Percentiles rank a stretch among this genome's conserved stretches.
Evolutionary conservation across 1,139 yeast genomes (phyloP).

Genomic region (Blastobotrys niveus): DNA sequence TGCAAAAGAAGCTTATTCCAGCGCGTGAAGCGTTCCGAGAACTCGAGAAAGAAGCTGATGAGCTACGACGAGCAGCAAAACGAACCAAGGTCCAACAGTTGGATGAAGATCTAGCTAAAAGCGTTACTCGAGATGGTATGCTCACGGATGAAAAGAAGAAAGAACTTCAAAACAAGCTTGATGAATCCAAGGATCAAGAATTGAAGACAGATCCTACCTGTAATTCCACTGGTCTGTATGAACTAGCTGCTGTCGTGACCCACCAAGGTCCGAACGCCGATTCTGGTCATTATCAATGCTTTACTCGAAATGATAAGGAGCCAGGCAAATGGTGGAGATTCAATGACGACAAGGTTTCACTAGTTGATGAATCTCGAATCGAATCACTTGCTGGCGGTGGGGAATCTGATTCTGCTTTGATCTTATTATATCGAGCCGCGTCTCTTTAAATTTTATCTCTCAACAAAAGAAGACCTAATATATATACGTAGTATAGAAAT

Average conservation of each 20-base stretch:
- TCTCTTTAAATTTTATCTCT: slow-evolving; percentile 5
- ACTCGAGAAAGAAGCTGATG: slow-evolving; percentile 70
- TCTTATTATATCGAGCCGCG: slow-evolving; percentile 72
- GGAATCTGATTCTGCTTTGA: slow-evolving; percentile 91
- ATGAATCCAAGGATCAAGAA: slow-evolving; percentile 29
- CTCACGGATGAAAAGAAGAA: slow-evolving; percentile 35
- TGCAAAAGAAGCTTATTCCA: slow-evolving; percentile 59
- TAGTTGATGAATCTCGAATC: slow-evolving; percentile 69
- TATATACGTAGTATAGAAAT: background rate
- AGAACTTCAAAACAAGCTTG: slow-evolving; percentile 32
- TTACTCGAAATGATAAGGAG: slow-evolving; percentile 65
- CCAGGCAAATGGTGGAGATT: slow-evolving; percentile 82
- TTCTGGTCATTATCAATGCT: slow-evolving; percentile 94
- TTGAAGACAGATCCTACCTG: slow-evolving; percentile 49
- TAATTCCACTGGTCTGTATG: slow-evolving; percentile 84
- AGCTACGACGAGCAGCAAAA: slow-evolving; percentile 68
- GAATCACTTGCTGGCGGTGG: slow-evolving; percentile 94
- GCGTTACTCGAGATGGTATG: slow-evolving; percentile 33
- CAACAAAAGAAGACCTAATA: no score
- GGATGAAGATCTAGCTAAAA: slow-evolving; percentile 28
- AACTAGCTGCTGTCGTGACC: slow-evolving; percentile 75
- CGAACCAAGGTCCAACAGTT: slow-evolving; percentile 45
- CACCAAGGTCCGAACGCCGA: slow-evolving; percentile 96
- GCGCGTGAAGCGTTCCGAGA: slow-evolving; percentile 74
- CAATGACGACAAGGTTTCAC: slow-evolving; percentile 85